Percentiles rank a stretch among this genome's conserved stretches.
Conservation (phyloP, 345 rosid species). For the Citrus medica region DNA sequence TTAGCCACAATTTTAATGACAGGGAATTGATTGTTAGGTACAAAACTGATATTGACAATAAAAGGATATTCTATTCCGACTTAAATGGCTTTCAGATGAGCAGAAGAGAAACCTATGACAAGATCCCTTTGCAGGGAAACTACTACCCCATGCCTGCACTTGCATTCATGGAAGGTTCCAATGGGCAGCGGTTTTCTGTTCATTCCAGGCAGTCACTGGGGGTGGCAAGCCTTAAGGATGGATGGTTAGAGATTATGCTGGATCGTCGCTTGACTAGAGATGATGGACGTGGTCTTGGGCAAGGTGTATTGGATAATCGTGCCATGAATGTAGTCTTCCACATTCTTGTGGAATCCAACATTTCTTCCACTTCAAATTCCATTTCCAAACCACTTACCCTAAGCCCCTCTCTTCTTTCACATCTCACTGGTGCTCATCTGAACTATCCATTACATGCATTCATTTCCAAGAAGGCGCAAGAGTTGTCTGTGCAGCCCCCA, state of each 20-base stretch:
- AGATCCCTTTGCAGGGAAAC: conserved; percentile 97
- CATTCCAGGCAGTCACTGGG: conserved; percentile 94
- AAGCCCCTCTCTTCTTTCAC: conserved; percentile 88
- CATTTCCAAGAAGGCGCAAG: conserved; percentile 73
- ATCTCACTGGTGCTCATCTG: conserved; percentile 62
- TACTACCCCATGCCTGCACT: conserved; percentile 98
- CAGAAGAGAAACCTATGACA: conserved; percentile 87
- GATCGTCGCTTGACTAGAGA: conserved; percentile 80
- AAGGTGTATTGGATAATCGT: conserved; percentile 92
- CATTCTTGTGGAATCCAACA: conserved; percentile 60
- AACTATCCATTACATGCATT: conserved; percentile 82
- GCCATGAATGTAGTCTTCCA: conserved; percentile 74
- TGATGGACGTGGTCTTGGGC: conserved; percentile 99
- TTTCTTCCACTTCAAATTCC: conserved; percentile 48
- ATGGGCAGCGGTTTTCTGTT: conserved; percentile 77
- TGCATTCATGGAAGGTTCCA: conserved; percentile 83
- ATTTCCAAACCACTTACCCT: conserved; percentile 45
- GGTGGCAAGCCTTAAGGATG: conserved; percentile 67
- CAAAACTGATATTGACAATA: conserved; percentile 69
- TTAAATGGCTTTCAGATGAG: conserved; percentile 99
- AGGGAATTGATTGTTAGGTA: conserved; percentile 80
- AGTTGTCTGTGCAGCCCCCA: conserved; percentile 50
- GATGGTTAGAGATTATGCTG: conserved; percentile 97
- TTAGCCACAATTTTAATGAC: conserved; percentile 65
- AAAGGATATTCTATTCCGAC: conserved; percentile 75